Evolutionary conservation across 2,329 filamentous ascomycete species (phyloP), one percentile per base, ranked within the genome.

Genomic region (Hymenoscyphus infarciens): DNA sequence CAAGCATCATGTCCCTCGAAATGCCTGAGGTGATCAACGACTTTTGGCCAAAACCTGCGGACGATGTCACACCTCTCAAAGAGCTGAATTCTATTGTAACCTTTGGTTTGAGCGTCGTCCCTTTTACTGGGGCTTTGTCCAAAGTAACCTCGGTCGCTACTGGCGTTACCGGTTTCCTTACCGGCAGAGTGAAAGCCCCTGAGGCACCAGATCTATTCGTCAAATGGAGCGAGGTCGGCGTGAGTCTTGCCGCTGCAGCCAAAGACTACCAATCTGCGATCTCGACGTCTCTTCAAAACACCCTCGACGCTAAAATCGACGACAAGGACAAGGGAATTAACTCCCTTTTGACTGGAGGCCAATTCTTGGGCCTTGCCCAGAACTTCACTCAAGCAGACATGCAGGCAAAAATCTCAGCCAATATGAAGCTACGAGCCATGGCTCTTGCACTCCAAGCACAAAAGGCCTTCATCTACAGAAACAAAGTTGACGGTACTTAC

Each of bases 311-410:
- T 0, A 29, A 49, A 39, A 49, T 63, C 6, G 38, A 62, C 42
- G n/a, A 49, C 19, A 42, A 33, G 16, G 33, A 39, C 8, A 11
- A 13, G 8, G 64, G 64, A 5, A 64, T 66, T 19, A 60, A 60
- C 25, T 25, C 16, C 1, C 25, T 66, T 5, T n/a, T 66, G 7
- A n/a, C 25, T 19, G 57, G 62, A 6, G 64, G 64, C 1, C 13
- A 19, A 29, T 66, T 64, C 57, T 38, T 66, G 1, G 64, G 64
- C 16, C 25, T 64, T 27, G 31, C 45, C 16, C 62, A 62, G 15
- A 66, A 66, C 56, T 66, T 66, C 38, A 66, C 64, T 0, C 54
- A 62, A 6, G 19, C 19, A 13, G 64, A 66, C 54, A 33, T 66
- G 6, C 62, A 64, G 22, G 3, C 2, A 7, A 25, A 45, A 25